Evolutionary conservation across 345 rosid genomes (phyloP).

Genomic region (Brassica nigra): DNA sequence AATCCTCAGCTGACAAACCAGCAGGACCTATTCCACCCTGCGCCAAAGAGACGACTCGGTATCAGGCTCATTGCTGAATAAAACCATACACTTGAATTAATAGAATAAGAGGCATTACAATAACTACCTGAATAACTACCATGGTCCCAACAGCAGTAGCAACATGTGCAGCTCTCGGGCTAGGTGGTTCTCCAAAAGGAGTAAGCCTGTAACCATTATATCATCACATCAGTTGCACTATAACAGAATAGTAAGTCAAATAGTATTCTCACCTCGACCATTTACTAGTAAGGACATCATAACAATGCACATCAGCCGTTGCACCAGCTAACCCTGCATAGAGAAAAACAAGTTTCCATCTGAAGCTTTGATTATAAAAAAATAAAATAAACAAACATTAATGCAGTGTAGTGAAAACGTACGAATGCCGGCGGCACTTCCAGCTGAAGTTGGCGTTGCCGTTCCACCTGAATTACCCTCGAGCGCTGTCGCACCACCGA

Average conservation of each 20-base stretch:
- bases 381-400: too few species aligned
- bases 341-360: constrained; percentile 26
- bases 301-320: constrained; percentile 96
- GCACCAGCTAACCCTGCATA: constrained; percentile 95
- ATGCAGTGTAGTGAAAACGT: constrained; percentile 28
- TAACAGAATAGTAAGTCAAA: too few species aligned
- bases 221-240: constrained; percentile 7
- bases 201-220: constrained; percentile 55
- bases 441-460: constrained; percentile 91
- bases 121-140: constrained; percentile 95
- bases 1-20: constrained; percentile 99
- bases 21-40: constrained; percentile 99
- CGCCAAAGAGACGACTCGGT: constrained; percentile 25
- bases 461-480: constrained; percentile 91
- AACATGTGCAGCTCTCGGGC: constrained; percentile 99
- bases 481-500: constrained; percentile 96
- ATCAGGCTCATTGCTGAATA: not conserved
- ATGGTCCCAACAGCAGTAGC: constrained; percentile 99
- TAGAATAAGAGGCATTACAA: not conserved
- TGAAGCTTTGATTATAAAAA: not conserved
- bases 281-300: constrained; percentile 85
- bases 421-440: constrained; percentile 91
- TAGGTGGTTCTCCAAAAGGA: constrained; percentile 96
- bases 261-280: constrained; percentile 77
- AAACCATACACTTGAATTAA: too few species aligned